Base-by-base conservation (phyloP, 2,329 filamentous ascomycete species). In the Ophiocordyceps camponoti-leonardi region DNA sequence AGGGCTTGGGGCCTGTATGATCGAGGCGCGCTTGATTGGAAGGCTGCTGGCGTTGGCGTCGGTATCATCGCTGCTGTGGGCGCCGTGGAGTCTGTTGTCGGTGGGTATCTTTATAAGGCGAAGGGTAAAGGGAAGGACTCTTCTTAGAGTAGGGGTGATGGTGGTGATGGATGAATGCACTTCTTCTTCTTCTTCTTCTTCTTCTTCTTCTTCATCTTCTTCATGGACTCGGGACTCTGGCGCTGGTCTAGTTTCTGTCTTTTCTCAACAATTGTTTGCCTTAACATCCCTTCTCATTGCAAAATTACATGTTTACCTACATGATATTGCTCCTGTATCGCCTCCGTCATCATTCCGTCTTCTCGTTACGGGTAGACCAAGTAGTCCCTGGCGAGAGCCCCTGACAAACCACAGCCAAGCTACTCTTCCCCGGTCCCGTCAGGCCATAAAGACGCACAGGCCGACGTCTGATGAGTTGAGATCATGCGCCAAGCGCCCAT, bases 1-100 rank as follows among this genome's bases (percentile, higher is more conserved):
- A 70, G 67, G 60, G 73, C 69, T 19, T 75, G 71, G 67, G 68
- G 67, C 7, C 61, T 77, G 50, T 74, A 75, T 52, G 69, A 76
- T 56, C 64, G 63, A 45, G 70, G 71, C 41, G 62, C 63, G 41
- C 58, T 77, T 44, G 62, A 62, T 52, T 73, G 69, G 68, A 65
- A 69, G 61, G 63, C 60, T 47, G 60, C 69, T 16, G 68, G 72
- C 18, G 47, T 74, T 1, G 74, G 74, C 5, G 59, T 70, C 12
- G 71, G 72, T 40, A 64, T 77, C 37, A 45, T 75, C 3, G 65
- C 68, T 4, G 60, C 63, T 6, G 68, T 76, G 2, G 71, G 70
- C 20, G 61, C 66, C 14, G 62, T 67, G 2, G 70, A 78, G 61
- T 63, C 67, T 16, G 56, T 71, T 23, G 52, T 77, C 42, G 68